Evolutionary conservation across 1,139 yeast genomes (phyloP).

Genomic region (Saccharomyces hybrid): DNA sequence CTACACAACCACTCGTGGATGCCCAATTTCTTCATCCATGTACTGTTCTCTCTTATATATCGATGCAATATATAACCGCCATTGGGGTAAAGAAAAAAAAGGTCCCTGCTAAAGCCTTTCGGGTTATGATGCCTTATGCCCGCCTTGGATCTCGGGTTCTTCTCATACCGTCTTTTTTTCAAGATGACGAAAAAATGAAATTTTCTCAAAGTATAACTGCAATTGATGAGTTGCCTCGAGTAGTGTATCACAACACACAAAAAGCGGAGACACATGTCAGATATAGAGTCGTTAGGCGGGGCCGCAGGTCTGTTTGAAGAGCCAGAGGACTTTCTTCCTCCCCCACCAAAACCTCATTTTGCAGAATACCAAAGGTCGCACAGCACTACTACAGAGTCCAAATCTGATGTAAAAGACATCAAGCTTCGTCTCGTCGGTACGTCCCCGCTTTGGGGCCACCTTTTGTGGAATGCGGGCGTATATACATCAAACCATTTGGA

Average conservation of each 20-base stretch:
- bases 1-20: not conserved
- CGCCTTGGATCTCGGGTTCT: not conserved
- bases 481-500: slow-evolving; percentile 80
- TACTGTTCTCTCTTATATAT: no score
- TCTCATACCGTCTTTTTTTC: not conserved
- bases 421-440: slow-evolving; percentile 69
- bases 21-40: no score
- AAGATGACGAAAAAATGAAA: not conserved
- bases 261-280: slow-evolving; percentile 34
- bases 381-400: slow-evolving; percentile 31
- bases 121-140: not conserved
- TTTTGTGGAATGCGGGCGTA: slow-evolving; percentile 89
- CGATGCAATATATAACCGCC: not conserved
- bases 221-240: not conserved
- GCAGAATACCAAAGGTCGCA: slow-evolving; percentile 53
- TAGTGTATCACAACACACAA: not conserved
- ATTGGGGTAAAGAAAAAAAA: not conserved
- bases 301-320: slow-evolving; percentile 51
- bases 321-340: slow-evolving; percentile 68
- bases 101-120: not conserved
- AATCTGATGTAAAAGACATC: slow-evolving; percentile 38
- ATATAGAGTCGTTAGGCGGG: slow-evolving; percentile 36
- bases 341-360: slow-evolving; percentile 63
- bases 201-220: not conserved
- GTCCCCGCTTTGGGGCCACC: slow-evolving; percentile 94